Base-by-base conservation (phyloP, 139 green algal genomes). In the Chlamydomonas sp. region DNA sequence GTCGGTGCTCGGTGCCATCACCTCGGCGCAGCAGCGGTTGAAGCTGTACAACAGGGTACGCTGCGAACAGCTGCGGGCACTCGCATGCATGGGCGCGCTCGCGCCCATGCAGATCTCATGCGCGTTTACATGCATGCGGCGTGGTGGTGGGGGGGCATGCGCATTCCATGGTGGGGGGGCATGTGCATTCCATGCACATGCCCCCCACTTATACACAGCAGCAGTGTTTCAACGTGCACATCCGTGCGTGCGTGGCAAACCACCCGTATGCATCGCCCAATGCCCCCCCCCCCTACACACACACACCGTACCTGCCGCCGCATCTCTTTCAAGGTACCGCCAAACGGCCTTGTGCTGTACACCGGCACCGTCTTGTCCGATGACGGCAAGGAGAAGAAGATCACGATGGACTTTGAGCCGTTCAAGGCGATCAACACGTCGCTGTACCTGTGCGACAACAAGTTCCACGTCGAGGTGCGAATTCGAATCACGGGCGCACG, bases 401-500 rank as follows among this genome's bases (percentile, higher is more conserved):
- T 99, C 58, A 99, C 97, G 79, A 97, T 99, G 38, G 95, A 99
- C 79, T 99, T 99, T 79, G 95, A 99, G 86, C 95, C 95, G n/a
- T 99, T 99, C 89, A 99, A 99, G 79, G 89, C 95, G 54, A 99
- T 99, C 91, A 99, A 99, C 88, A 98, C 95, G 5, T 97, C 91
- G 1, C 81, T 99, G 28, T 99, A 99, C 84, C 83, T 99, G 31
- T 99, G 95, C 78, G 95, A 99, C 83, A 99, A 99, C 84, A 99
- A 99, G 83, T 99, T 99, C 76, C 95, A 99, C 84, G 97, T 90
- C n/a, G 89, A n/a, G n/a, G n/a, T n/a, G n/a, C n/a, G n/a, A n/a
- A n/a, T n/a, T n/a, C n/a, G n/a, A n/a, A n/a, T n/a, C n/a, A n/a
- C n/a, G n/a, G n/a, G n/a, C n/a, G n/a, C n/a, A 30, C n/a, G n/a